Base-by-base conservation (phyloP, 805 yeast genomes). In the Ogataea salicorniae region DNA sequence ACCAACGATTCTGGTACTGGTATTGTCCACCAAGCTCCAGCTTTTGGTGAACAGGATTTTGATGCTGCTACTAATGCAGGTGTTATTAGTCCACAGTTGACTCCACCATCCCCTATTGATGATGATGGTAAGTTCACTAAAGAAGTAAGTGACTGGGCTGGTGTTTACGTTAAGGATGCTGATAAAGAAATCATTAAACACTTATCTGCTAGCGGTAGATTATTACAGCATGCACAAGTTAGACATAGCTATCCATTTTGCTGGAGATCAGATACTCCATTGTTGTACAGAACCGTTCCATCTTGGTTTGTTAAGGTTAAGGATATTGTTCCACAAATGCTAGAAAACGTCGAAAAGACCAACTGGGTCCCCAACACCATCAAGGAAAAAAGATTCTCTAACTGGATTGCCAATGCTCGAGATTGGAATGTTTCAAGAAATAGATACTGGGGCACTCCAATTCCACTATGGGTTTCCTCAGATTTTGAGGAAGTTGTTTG, bases 361-460 rank as follows among this genome's bases (percentile, higher is more conserved):
- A 81, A 81, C 67, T 94, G 99, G 99, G 98, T 94, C 58, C 99
- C 99, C 53, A 72, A 72, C 49, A 78, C 75, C 60, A 86, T 94
- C 63, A 89, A 90, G 72, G 97, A 91, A 59, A 94, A 94, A 72
- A 82, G 99, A 71, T 94, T 94, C 64, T 81, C 95, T 43, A 92
- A 92, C 75, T 94, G 99, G 99, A 87, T 94, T 67, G 89, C 94
- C 58, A 92, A 91, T 62, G 99, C 99, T 44, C 87, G 99, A 71
- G 99, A 94, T 71, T 94, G 99, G 99, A 94, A 94, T 66, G 80
- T 94, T 54, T 90, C 97, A 23, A 87, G 99, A 79, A 92, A 92
- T 76, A 81, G 99, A 72, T 94, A 94, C 72, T 94, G 99, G 99
- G 99, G 99, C 75, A 94, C 98, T 31, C 99, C 99, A 51, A 83